Conservation (phyloP, 345 rosid genomes). For the Carallia pectinifolia region DNA sequence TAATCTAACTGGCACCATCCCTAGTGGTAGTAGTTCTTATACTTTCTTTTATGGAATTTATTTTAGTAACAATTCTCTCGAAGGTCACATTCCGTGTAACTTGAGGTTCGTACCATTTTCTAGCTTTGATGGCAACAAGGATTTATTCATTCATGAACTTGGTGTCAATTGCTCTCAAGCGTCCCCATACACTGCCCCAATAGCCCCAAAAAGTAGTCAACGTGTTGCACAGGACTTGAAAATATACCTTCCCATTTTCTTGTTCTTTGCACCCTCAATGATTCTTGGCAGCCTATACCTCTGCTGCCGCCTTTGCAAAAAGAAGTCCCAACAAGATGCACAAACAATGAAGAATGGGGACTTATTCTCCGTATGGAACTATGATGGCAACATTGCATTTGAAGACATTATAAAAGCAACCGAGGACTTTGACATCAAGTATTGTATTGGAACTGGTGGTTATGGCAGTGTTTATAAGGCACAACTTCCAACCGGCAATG, state of each 20-base stretch:
- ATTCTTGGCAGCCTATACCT: too few species aligned
- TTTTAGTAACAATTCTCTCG: not conserved
- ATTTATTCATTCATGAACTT: not conserved
- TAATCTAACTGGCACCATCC: not conserved
- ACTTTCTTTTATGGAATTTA: fast-evolving
- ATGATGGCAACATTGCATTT: not conserved
- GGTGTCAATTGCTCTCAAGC: not conserved
- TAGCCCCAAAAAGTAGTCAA: not conserved
- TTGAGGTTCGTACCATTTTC: not conserved
- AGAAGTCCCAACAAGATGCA: not conserved
- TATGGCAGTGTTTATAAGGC: not conserved
- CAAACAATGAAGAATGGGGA: not conserved
- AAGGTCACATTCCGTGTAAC: not conserved
- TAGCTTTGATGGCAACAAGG: not conserved
- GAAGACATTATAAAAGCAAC: not conserved
- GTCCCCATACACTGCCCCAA: not conserved
- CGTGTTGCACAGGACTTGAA: not conserved
- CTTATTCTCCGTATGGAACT: not conserved
- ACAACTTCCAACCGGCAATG: not conserved
- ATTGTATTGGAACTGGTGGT: not conserved
- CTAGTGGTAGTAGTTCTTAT: not conserved
- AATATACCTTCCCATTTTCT: not conserved
- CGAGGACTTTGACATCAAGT: not conserved
- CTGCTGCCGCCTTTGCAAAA: not conserved
- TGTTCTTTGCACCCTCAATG: not conserved